Base-by-base conservation (phyloP, 2,329 filamentous ascomycete species). In the Akanthomyces uredinophilus region DNA sequence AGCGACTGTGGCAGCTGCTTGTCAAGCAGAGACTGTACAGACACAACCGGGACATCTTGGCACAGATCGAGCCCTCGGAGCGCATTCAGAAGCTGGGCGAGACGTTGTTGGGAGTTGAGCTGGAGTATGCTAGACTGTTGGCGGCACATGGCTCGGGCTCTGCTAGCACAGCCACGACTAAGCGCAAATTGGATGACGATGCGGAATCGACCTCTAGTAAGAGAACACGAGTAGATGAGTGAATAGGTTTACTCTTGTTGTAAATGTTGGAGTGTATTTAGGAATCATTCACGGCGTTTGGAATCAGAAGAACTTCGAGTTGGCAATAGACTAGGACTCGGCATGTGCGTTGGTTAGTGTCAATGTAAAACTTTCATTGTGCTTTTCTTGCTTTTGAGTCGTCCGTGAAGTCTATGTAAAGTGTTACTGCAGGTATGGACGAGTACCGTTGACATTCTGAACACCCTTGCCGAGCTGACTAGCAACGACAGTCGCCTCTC, bases 21-120 rank as follows among this genome's bases (percentile, higher is more conserved):
- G 85, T 88, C n/a, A 95, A 95, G 76, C 84, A 90, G 68, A 80
- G 91, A 41, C 78, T 96, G 4, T 92, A 90, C 71, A 81, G 84
- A 50, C 89, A 92, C 68, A 94, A 95, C 70, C 83, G 82, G 62
- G 88, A 93, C 67, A 75, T 83, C 2, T 79, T 96, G 14, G 82
- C 84, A 43, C 87, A 93, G 73, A 76, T 94, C 46, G 89, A 91
- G 60, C 77, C 79, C 5, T 72, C 77, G 0, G 90, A 94, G 72
- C 82, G 89, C 41, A 84, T 89, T 8, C 83, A 90, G 62, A 91
- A 89, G 78, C 78, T 96, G 4, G 84, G 90, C 55, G 83, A 89
- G 66, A 88, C 88, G 0, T 77, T 92, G 24, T 78, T 81, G 18
- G 83, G 83, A 53, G 88, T 94, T 18, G 84, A 90, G 69, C 82